phyloP scores from a whole-genome alignment of 2,329 filamentous ascomycete genomes.

The Lecanicillium sp. region DNA sequence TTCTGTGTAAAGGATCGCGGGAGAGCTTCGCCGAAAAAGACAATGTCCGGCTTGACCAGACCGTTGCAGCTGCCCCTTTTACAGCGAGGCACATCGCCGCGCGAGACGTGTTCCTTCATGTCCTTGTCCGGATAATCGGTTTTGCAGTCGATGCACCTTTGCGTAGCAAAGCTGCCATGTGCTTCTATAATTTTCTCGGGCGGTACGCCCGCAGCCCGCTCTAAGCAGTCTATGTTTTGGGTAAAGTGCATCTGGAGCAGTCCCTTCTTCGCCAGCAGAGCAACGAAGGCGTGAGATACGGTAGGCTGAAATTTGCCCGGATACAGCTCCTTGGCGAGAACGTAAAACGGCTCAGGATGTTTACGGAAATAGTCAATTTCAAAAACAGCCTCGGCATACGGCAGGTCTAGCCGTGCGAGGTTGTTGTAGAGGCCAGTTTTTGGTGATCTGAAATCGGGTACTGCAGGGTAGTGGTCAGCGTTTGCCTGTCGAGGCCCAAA shows the following conservation, averaged over 20 bases:
- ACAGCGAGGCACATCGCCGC: conserved; percentile 66
- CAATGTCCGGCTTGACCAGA: conserved; percentile 87
- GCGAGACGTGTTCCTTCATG: conserved; percentile 64
- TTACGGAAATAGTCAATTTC: conserved; percentile 82
- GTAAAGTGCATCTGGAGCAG: conserved; percentile 83
- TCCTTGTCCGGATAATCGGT: conserved; percentile 59
- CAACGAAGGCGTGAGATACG: conserved; percentile 82
- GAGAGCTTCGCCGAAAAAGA: conserved; percentile 79
- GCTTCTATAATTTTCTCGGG: conserved; percentile 80
- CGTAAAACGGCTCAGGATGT: conserved; percentile 85
- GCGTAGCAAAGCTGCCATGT: conserved; percentile 87
- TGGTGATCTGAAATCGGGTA: conserved; percentile 92
- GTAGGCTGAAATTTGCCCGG: conserved; percentile 86
- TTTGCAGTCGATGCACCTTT: conserved; percentile 87
- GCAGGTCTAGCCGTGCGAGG: conserved; percentile 75
- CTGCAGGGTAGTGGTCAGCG: conserved; percentile 29
- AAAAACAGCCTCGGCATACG: conserved; percentile 88
- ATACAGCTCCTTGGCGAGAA: conserved; percentile 84
- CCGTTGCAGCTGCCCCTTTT: conserved; percentile 55
- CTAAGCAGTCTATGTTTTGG: conserved; percentile 95
- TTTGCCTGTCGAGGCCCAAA: background rate
- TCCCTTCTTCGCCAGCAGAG: conserved; percentile 70
- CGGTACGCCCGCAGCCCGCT: conserved; percentile 78
- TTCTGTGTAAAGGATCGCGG: conserved; percentile 28
- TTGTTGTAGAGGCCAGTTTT: conserved; percentile 93